Percentiles rank a stretch among this genome's conserved stretches.
phyloP scores from a whole-genome alignment of 2,329 filamentous ascomycete genomes.

The Septoria petroselini region DNA sequence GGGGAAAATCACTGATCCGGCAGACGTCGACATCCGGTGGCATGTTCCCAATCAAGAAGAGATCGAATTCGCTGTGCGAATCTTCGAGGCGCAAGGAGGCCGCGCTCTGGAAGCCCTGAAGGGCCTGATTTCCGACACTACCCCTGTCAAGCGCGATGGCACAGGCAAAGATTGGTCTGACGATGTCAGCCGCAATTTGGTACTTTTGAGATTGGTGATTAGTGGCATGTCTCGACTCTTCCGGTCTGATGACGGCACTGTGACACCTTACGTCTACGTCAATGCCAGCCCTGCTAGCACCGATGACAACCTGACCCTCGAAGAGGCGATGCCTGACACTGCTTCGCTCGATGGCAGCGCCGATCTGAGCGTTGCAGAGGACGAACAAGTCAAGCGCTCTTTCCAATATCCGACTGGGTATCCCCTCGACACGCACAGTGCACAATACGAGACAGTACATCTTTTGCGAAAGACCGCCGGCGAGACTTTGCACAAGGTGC shows the following conservation, averaged over 20 bases:
- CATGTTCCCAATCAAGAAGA: slow-evolving; percentile 78
- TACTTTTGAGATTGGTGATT: slow-evolving; percentile 81
- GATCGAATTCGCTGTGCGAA: slow-evolving; percentile 80
- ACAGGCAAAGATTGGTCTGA: slow-evolving; percentile 99
- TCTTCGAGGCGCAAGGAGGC: slow-evolving; percentile 81
- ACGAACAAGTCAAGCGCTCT: slow-evolving; percentile 78
- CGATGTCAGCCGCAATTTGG: slow-evolving; percentile 85
- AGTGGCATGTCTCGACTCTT: slow-evolving; percentile 89
- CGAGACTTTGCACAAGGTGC: slow-evolving; percentile 74
- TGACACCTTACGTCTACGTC: slow-evolving; percentile 36
- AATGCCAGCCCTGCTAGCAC: slow-evolving; percentile 56
- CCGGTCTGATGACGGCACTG: slow-evolving; percentile 58
- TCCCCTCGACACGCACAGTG: slow-evolving; percentile 61
- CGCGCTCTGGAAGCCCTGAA: slow-evolving; percentile 72
- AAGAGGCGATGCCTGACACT: slow-evolving; percentile 25
- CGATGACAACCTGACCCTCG: slow-evolving; percentile 34
- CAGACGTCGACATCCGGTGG: slow-evolving; percentile 82
- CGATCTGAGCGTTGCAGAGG: slow-evolving; percentile 64
- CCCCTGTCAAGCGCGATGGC: slow-evolving; percentile 82
- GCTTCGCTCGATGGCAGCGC: slow-evolving; percentile 49
- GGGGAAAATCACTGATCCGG: slow-evolving; percentile 72
- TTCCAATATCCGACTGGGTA: slow-evolving; percentile 91
- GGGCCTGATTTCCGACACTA: slow-evolving; percentile 74
- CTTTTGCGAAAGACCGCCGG: slow-evolving; percentile 76
- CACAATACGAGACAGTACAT: slow-evolving; percentile 73